These are phyloP conservation scores for Cylindrotheca fusiformis DNA, from an alignment of 108 stramenopile genomes.

Conservation along the genomic window DNA sequence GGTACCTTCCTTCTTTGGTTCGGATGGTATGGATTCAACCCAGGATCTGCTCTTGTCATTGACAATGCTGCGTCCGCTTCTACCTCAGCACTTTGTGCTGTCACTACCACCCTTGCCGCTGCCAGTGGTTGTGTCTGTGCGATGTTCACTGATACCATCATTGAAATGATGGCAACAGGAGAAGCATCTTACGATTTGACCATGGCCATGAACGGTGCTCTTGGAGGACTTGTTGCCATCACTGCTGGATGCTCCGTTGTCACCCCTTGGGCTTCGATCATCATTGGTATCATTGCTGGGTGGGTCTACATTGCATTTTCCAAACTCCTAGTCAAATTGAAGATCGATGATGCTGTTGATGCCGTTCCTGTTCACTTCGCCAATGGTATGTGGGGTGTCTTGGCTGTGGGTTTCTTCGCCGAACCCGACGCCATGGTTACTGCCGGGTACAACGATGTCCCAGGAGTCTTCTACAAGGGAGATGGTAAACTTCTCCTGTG, in stretches of 20 bases:
- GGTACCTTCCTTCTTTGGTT: constrained; percentile 89
- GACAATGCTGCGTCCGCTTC: constrained; percentile 45
- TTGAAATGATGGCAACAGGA: constrained; percentile 41
- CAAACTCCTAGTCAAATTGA: constrained; percentile 62
- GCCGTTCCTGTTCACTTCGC: constrained; percentile 88
- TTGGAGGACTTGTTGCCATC: constrained; percentile 90
- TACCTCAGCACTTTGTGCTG: constrained; percentile 70
- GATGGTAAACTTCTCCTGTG: constrained; percentile 69
- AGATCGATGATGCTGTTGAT: constrained; percentile 94
- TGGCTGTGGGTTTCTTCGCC: constrained; percentile 75
- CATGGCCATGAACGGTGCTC: constrained; percentile 82
- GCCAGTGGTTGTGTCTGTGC: constrained; percentile 73
- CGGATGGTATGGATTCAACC: constrained; percentile 94
- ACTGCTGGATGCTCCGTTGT: constrained; percentile 86
- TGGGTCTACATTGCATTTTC: constrained; percentile 63
- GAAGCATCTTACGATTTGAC: constrained; percentile 74
- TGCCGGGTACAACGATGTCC: constrained; percentile 41
- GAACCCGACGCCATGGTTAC: constrained; percentile 33
- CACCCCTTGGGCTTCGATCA: constrained; percentile 62
- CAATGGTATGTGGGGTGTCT: constrained; percentile 79
- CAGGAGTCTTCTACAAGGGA: constrained; percentile 56
- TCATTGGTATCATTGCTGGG: constrained; percentile 74
- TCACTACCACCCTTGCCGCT: constrained; percentile 90
- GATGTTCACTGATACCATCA: constrained; percentile 69
- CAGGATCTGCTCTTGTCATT: constrained; percentile 78